These are phyloP conservation scores for Elaeagnus macrophylla DNA, from an alignment of 306 rosid species.

Conservation along the genomic window DNA sequence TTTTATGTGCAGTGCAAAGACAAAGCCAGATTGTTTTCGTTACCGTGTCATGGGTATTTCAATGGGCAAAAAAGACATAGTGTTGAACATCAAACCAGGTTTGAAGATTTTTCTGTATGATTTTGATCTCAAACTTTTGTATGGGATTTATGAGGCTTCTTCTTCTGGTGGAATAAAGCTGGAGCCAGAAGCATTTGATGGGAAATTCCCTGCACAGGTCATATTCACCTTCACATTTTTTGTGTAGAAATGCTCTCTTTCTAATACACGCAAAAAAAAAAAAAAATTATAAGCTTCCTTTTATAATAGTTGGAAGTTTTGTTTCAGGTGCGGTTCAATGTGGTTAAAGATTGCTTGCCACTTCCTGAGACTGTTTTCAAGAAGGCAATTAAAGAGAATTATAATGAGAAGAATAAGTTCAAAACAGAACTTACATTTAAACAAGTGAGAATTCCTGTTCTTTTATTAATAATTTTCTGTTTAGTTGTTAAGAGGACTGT, in stretches of 20 bases:
- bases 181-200: slow-evolving; percentile 81
- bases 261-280: too few species aligned
- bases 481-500: background rate
- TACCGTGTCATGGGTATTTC: slow-evolving; percentile 76
- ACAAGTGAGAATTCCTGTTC: slow-evolving; percentile 43
- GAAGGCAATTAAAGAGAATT: slow-evolving; percentile 76
- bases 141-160: slow-evolving; percentile 74
- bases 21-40: slow-evolving; percentile 82
- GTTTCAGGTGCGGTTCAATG: slow-evolving; percentile 69
- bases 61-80: slow-evolving; percentile 45
- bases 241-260: slow-evolving; percentile 3
- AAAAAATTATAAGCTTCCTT: background rate
- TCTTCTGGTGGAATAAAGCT: slow-evolving; percentile 76
- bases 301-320: background rate
- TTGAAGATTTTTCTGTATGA: slow-evolving; percentile 76
- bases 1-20: slow-evolving; percentile 90
- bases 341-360: slow-evolving; percentile 67
- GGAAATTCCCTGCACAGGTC: slow-evolving; percentile 94
- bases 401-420: slow-evolving; percentile 55
- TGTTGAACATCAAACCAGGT: slow-evolving; percentile 60
- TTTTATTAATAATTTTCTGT: background rate
- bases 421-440: slow-evolving; percentile 61
- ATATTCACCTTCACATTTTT: slow-evolving; percentile 6
- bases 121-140: slow-evolving; percentile 78
- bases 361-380: slow-evolving; percentile 72